A percentile compares a stretch with the other conserved stretches of the same genome.
Evolutionary conservation across 176 grass and related monocot genomes (phyloP).

Genomic region (Guadua angustifolia): DNA sequence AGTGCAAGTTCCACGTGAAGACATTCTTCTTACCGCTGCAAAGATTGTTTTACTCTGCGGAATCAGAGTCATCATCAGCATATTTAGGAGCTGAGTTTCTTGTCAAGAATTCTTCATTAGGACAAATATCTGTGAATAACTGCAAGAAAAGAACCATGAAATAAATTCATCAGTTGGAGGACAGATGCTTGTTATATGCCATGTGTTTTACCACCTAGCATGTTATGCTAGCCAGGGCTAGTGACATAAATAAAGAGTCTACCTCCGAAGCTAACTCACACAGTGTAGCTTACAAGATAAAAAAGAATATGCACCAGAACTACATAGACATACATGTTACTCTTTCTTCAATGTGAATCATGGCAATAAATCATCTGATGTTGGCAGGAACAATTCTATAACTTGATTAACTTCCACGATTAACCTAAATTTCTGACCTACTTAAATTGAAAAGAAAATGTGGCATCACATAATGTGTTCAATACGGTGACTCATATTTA

Average conservation of each 20-base stretch:
- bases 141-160: constrained; percentile 44
- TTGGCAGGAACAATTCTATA: constrained; percentile 26
- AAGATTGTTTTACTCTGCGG: constrained; percentile 44
- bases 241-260: constrained; percentile 32
- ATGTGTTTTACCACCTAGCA: constrained; percentile 11
- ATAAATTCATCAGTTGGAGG: constrained; percentile 39
- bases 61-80: constrained; percentile 54
- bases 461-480: background rate
- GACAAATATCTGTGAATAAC: constrained; percentile 75
- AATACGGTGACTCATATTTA: no score
- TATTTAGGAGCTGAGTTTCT: constrained; percentile 56
- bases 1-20: constrained; percentile 21
- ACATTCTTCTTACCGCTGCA: constrained; percentile 26
- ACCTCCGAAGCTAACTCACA: constrained; percentile 33
- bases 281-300: background rate
- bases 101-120: constrained; percentile 74
- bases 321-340: background rate
- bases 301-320: constrained; percentile 2
- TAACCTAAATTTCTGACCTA: constrained; percentile 16
- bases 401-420: background rate
- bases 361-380: constrained; percentile 11
- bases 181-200: background rate
- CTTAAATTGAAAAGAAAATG: constrained; percentile 41
- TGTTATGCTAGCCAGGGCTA: constrained; percentile 22
- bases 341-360: constrained; percentile 13